phyloP scores from a whole-genome alignment of 2,329 filamentous ascomycete species.

The Pyricularia sp. region DNA sequence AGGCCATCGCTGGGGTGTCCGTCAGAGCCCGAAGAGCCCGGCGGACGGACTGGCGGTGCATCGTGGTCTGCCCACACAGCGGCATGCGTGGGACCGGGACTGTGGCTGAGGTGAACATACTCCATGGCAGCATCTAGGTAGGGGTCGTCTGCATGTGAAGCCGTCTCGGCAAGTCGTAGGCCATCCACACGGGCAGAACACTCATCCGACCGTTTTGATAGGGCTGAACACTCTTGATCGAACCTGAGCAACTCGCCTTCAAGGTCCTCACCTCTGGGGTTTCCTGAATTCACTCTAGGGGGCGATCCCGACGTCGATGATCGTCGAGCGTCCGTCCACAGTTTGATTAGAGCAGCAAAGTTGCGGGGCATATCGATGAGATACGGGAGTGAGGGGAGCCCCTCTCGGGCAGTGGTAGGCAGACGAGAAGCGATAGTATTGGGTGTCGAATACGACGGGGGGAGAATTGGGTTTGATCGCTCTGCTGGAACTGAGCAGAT shows the following conservation, averaged over 20 bases:
- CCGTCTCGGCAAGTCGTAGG: constrained; percentile 28
- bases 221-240: constrained; percentile 36
- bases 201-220: constrained; percentile 41
- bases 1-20: constrained; percentile 8
- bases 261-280: constrained; percentile 23
- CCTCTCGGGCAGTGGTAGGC: constrained; percentile 73
- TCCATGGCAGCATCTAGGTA: constrained; percentile 38
- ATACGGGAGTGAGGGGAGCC: constrained; percentile 87
- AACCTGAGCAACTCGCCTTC: constrained; percentile 46
- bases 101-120: constrained; percentile 28
- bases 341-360: constrained; percentile 71
- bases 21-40: constrained; percentile 46
- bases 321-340: constrained; percentile 58
- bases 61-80: constrained; percentile 17
- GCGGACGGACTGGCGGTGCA: constrained; percentile 21
- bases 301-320: background rate
- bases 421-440: constrained; percentile 81
- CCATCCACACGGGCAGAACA: constrained; percentile 41
- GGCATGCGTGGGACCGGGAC: constrained; percentile 9
- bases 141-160: constrained; percentile 20
- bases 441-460: constrained; percentile 85
- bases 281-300: constrained; percentile 9
- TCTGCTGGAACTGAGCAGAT: constrained; percentile 64
- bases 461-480: constrained; percentile 43
- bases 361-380: constrained; percentile 83